Conservation (phyloP, 768 basidiomycete species). For the Tylopilus cervinicoccineus region DNA sequence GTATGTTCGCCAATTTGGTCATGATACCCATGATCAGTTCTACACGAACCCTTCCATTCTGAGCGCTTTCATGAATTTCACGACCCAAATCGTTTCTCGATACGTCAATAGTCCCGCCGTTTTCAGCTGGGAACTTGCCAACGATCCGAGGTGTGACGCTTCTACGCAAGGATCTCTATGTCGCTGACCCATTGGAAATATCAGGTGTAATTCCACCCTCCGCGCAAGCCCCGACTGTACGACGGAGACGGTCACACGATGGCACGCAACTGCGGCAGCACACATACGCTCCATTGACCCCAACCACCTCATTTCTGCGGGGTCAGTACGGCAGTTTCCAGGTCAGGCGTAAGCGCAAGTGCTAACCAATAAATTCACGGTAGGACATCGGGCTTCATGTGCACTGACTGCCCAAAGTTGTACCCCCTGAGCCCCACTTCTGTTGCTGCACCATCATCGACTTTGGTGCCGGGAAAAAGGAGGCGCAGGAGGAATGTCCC, state of each 20-base stretch:
- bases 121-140: constrained; percentile 60
- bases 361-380: constrained; percentile 16
- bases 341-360: background rate
- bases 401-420: constrained; percentile 51
- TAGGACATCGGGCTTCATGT: constrained; percentile 54
- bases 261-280: constrained; percentile 47
- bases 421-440: constrained; percentile 37
- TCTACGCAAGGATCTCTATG: background rate
- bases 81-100: constrained; percentile 49
- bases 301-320: constrained; percentile 62
- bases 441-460: constrained; percentile 36
- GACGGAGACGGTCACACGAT: constrained; percentile 50
- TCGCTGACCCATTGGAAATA: constrained; percentile 1
- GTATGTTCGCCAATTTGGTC: constrained; percentile 51
- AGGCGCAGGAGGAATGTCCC: constrained; percentile 38
- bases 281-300: constrained; percentile 48
- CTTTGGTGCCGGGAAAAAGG: constrained; percentile 36
- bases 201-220: constrained; percentile 57
- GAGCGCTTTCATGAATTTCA: constrained; percentile 54
- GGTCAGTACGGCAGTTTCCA: constrained; percentile 36
- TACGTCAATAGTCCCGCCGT: constrained; percentile 52
- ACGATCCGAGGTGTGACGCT: constrained; percentile 51
- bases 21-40: constrained; percentile 51
- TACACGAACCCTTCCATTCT: constrained; percentile 50
- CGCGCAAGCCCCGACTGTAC: constrained; percentile 40